Conservation (phyloP, 108 stramenopile genomes). For the Stephanodiscus minutulus region DNA sequence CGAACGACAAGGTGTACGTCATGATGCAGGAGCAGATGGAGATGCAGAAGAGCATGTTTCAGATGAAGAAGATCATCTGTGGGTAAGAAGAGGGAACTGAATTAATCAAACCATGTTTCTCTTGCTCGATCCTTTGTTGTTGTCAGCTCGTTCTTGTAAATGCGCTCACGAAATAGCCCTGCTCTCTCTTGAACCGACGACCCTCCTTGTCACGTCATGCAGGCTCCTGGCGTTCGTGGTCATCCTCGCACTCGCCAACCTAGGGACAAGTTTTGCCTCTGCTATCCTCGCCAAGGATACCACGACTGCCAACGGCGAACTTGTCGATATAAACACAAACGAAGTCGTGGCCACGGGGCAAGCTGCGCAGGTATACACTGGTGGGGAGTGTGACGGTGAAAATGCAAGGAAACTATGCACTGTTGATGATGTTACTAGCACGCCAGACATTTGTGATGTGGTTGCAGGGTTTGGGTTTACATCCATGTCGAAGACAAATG, state of each 20-base stretch:
- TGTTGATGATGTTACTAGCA: too few species aligned
- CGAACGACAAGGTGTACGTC: conserved; percentile 35
- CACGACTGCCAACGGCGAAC: not conserved
- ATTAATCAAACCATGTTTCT: not conserved
- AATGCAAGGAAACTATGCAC: too few species aligned
- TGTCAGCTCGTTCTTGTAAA: not conserved
- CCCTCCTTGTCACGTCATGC: not conserved
- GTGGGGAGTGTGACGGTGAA: not conserved
- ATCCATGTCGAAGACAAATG: too few species aligned
- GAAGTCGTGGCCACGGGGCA: not conserved
- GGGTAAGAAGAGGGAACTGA: conserved; percentile 1
- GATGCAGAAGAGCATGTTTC: conserved; percentile 14
- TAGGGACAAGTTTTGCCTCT: conserved; percentile 51
- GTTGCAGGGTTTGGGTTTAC: too few species aligned
- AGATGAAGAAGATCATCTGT: conserved; percentile 29
- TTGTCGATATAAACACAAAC: not conserved
- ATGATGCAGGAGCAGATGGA: conserved; percentile 30
- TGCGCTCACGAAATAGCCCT: too few species aligned
- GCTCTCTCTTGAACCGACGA: too few species aligned
- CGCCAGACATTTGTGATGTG: too few species aligned
- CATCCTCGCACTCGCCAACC: conserved; percentile 41
- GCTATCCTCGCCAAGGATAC: conserved; percentile 53
- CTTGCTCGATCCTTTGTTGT: not conserved
- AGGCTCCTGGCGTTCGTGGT: conserved; percentile 15
- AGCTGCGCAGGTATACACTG: not conserved